A percentile compares a stretch with the other conserved stretches of the same genome.
Evolutionary conservation across 106 monocot genomes (phyloP).

Genomic region (Dioscorea alata): DNA sequence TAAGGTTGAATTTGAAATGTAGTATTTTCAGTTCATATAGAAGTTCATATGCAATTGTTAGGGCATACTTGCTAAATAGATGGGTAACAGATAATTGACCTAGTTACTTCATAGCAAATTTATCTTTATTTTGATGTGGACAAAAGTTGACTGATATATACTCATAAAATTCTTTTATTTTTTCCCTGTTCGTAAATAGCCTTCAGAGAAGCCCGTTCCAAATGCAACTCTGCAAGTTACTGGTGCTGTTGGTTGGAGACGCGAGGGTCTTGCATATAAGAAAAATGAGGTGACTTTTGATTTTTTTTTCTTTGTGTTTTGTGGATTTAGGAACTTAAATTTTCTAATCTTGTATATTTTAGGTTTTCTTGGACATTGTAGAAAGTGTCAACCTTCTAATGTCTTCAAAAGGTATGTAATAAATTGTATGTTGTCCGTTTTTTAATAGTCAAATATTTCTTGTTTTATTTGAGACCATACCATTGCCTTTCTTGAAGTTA

Average conservation of each 20-base stretch:
- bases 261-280: constrained; percentile 95
- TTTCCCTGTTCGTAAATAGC: constrained; percentile 17
- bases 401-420: constrained; percentile 89
- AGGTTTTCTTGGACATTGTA: constrained; percentile 99
- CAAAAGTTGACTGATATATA: too few species aligned
- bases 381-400: constrained; percentile 99
- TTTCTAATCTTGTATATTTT: constrained; percentile 8
- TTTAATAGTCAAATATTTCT: too few species aligned
- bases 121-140: too few species aligned
- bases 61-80: too few species aligned
- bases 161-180: too few species aligned
- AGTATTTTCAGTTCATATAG: too few species aligned
- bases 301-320: background rate
- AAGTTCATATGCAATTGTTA: too few species aligned
- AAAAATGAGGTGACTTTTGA: constrained; percentile 79
- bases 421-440: too few species aligned
- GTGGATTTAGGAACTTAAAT: background rate
- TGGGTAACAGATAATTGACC: too few species aligned
- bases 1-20: constrained; percentile 37
- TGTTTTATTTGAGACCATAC: too few species aligned
- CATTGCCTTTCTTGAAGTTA: background rate
- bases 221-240: constrained; percentile 99
- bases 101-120: too few species aligned
- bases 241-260: constrained; percentile 99
- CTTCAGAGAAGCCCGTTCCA: constrained; percentile 79